These are phyloP conservation scores for Lachnellula hyalina DNA, from an alignment of 2,329 filamentous ascomycete genomes.

Conservation along the genomic window DNA sequence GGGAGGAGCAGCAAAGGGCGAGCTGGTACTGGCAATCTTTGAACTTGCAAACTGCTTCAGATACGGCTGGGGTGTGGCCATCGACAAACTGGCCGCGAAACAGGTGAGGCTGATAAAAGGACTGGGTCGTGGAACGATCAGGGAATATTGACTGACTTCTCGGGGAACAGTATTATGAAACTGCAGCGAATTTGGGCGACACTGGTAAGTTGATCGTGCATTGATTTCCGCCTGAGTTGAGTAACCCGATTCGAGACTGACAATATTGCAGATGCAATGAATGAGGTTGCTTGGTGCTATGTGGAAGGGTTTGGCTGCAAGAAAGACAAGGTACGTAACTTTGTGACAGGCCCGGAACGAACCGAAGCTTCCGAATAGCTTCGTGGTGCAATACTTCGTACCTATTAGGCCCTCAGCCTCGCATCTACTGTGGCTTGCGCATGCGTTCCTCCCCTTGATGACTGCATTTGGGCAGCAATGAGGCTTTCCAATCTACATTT, in stretches of 20 bases:
- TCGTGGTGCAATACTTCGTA: slow-evolving; percentile 16
- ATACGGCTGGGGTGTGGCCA: slow-evolving; percentile 86
- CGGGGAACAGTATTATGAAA: slow-evolving; percentile 82
- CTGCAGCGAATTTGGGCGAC: slow-evolving; percentile 92
- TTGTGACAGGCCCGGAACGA: slow-evolving; percentile 2
- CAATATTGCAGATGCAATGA: slow-evolving; percentile 74
- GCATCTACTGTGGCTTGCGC: slow-evolving; percentile 26
- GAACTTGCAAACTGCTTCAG: slow-evolving; percentile 91
- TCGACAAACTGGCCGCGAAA: slow-evolving; percentile 79
- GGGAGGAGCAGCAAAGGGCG: slow-evolving; percentile 90
- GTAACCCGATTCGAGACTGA: slow-evolving; percentile 18
- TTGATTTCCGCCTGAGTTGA: slow-evolving; percentile 12
- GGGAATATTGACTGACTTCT: slow-evolving; percentile 18
- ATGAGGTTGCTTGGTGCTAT: slow-evolving; percentile 94
- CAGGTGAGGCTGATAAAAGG: slow-evolving; percentile 43
- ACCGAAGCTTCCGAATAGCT: slow-evolving; percentile 24
- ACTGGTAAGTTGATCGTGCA: slow-evolving; percentile 48
- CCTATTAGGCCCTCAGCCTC: slow-evolving; percentile 23
- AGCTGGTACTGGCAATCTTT: slow-evolving; percentile 93
- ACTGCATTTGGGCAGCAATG: slow-evolving; percentile 43
- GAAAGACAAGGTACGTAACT: slow-evolving; percentile 84
- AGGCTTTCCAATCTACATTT: slow-evolving; percentile 20
- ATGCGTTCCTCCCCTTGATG: slow-evolving; percentile 18
- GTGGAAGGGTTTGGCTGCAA: slow-evolving; percentile 93
- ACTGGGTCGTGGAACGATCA: slow-evolving; percentile 24